Base-by-base conservation (phyloP, 108 stramenopile species). In the Nitzschia inconspicua region DNA sequence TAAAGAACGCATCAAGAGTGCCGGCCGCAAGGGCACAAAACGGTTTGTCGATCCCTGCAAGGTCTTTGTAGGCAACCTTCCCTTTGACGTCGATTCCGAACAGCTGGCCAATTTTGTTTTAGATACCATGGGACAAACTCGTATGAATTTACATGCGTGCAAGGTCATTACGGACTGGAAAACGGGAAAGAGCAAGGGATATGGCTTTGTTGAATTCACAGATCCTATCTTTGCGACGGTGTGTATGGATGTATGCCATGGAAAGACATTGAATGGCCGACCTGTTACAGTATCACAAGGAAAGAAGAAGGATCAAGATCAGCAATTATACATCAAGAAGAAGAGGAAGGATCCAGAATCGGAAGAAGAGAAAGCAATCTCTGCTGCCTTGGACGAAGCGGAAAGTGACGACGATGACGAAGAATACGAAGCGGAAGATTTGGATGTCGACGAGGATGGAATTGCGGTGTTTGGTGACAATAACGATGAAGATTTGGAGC, bases 161-260 rank as follows among this genome's bases (percentile, higher is more conserved):
- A 72, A 86, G 31, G 58, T 94, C 8, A 77, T 95, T 44, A 59
- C 77, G 22, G 94, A 95, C 54, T 95, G 91, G 89, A 91, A 84
- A 50, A 92, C 91, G 29, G 80, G 80, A 8, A 47, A 84, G 53
- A 83, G 83, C 40, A 93, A 93, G 78, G 94, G 94, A 0, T 95
- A 88, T 64, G 94, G 85, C 25, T 95, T 95, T 74, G 31, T 79
- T 7, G 70, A 63, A 35, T 93, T 93, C 76, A 75, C 68, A 29
- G 84, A 89, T 41, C 79, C 91, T 2, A 81, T 92, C 61, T 88
- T 54, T 61, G 94, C 94, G 20, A 91, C 89, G 2, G 62, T 73
- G 19, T 85, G 83, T 34, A 78, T 93, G 80, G 84, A 82, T 60
- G 46, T 53, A 35, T 59, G 82, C 25, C 70, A 77, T 18, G 74